Evolutionary conservation across 2,329 filamentous ascomycete species (phyloP).

Genomic region (Westerdykella ornata): DNA sequence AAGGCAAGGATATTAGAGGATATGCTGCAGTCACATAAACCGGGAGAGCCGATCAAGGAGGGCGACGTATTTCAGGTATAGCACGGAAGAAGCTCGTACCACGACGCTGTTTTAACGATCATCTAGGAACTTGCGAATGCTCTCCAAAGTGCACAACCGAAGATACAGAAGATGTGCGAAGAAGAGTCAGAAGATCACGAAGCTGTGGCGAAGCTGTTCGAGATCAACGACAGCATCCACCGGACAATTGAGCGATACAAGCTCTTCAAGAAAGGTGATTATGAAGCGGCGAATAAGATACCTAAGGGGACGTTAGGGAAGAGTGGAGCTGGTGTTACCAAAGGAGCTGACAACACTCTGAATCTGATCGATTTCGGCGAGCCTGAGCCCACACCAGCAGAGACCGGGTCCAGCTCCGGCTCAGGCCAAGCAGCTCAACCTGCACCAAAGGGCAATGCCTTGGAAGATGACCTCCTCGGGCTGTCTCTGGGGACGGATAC

Average conservation of each 20-base stretch:
- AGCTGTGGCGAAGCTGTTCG: constrained; percentile 87
- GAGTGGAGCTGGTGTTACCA: constrained; percentile 55
- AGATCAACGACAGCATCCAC: constrained; percentile 99
- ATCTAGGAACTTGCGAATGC: constrained; percentile 74
- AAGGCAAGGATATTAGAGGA: constrained; percentile 91
- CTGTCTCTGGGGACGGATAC: constrained; percentile 64
- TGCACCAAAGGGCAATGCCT: constrained; percentile 52
- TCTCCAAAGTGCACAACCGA: constrained; percentile 88
- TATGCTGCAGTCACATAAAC: constrained; percentile 75
- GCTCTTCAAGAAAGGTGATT: constrained; percentile 89
- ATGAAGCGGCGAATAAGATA: constrained; percentile 75
- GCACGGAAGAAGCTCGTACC: neutral
- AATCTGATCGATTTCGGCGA: constrained; percentile 90
- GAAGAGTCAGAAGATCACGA: constrained; percentile 96
- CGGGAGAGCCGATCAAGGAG: constrained; percentile 69
- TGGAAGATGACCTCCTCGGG: constrained; percentile 88
- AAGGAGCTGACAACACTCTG: constrained; percentile 67
- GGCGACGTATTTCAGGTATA: constrained; percentile 61
- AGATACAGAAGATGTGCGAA: constrained; percentile 99
- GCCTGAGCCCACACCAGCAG: constrained; percentile 50
- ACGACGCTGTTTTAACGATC: constrained; percentile 8
- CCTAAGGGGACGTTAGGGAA: constrained; percentile 71
- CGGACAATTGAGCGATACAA: constrained; percentile 93
- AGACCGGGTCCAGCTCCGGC: constrained; percentile 22
- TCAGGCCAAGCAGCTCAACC: constrained; percentile 39